Conservation (phyloP, 441 rosid genomes). For the Arabidopsis lyrata region DNA sequence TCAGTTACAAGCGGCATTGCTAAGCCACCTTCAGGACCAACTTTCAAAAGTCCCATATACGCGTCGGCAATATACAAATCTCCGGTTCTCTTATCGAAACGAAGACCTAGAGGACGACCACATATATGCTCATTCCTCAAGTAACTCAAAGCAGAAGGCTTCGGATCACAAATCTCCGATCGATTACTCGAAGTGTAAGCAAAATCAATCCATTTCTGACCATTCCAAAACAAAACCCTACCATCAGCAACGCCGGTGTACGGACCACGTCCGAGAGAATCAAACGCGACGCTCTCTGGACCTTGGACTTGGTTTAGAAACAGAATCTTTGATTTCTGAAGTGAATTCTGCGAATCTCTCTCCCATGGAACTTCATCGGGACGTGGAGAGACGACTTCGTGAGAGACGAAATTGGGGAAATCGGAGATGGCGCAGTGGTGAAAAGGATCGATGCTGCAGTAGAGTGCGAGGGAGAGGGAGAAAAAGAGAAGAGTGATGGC, state of each 20-base stretch:
- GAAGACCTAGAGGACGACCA: constrained; percentile 91
- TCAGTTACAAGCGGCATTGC: constrained; percentile 75
- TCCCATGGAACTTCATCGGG: constrained; percentile 57
- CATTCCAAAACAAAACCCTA: constrained; percentile 78
- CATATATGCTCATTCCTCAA: constrained; percentile 88
- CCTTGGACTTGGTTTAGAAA: constrained; percentile 83
- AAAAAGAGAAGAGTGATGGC: constrained; percentile 52
- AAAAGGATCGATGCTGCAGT: constrained; percentile 81
- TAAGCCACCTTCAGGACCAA: constrained; percentile 90
- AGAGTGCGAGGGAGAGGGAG: constrained; percentile 65
- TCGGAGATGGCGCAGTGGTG: constrained; percentile 70
- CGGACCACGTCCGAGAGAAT: constrained; percentile 87
- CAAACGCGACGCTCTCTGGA: constrained; percentile 91
- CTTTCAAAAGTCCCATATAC: constrained; percentile 85
- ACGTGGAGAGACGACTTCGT: constrained; percentile 53
- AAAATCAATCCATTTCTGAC: constrained; percentile 73
- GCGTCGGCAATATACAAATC: constrained; percentile 95
- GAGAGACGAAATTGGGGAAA: constrained; percentile 67
- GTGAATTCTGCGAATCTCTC: constrained; percentile 59
- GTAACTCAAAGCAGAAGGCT: constrained; percentile 67
- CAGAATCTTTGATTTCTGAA: constrained; percentile 78
- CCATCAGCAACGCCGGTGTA: constrained; percentile 96
- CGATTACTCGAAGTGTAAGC: constrained; percentile 80
- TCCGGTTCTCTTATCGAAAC: constrained; percentile 76
- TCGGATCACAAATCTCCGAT: constrained; percentile 77